Evolutionary conservation across 2,329 filamentous ascomycete genomes (phyloP), one percentile per base, ranked within the genome.

Genomic region (Biscogniauxia sp.): DNA sequence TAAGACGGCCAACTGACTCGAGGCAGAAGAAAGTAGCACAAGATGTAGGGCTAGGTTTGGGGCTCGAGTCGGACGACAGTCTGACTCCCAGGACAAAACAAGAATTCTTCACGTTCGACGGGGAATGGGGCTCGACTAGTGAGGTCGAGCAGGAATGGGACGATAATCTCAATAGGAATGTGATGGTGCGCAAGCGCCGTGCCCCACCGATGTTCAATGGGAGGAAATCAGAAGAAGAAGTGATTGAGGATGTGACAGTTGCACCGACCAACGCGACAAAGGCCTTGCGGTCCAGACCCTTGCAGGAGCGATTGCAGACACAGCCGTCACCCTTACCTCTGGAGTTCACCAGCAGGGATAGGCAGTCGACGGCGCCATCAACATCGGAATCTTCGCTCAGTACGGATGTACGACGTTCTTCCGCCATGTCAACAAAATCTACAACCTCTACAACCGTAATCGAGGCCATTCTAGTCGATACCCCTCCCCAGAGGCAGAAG

Each of bases 41-140:
- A 37, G 70, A 75, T 58, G 68, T 78, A 11, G 80, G 78, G 19
- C 66, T 81, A 54, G 80, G 79, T 2, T 68, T 83, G 19, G 77
- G 78, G 19, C 75, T 78, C 20, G 76, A 77, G 51, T 69, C 74
- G 6, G 75, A 77, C 32, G 75, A 77, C 9, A 75, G 72, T 64
- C 70, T 75, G 55, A 79, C 78, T 8, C 79, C 78, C 25, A 77
- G 68, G 64, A 76, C 74, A n/a, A 78, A 75, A 64, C 75, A 78
- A 61, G 81, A 83, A 54, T 85, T 85, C 66, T 75, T 77, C 61
- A 77, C 78, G 58, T 86, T 86, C 71, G 86, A 89, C 68, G 85
- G 84, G 51, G 82, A 84, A 70, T 88, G 84, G 84, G 77, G 73
- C 55, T 77, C 78, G 32, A 71, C 73, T 28, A 77, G 72, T 65